Conservation (phyloP, 108 stramenopile genomes). For the Cyclotella kingstonii region DNA sequence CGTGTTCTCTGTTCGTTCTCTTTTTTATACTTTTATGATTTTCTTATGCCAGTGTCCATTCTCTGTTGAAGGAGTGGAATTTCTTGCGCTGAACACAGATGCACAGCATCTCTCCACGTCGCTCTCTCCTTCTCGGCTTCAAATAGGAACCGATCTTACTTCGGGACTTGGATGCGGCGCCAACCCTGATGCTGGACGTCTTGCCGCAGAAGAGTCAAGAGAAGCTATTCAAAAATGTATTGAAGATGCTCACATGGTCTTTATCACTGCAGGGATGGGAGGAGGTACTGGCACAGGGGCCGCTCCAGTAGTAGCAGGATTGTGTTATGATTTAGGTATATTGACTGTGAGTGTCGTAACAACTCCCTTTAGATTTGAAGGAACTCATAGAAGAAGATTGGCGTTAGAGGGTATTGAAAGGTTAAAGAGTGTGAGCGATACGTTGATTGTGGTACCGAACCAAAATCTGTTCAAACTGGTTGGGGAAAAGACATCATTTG, state of each 20-base stretch:
- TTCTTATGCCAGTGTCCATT: not conserved
- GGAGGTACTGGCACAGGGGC: constrained; percentile 86
- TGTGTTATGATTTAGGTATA: constrained; percentile 71
- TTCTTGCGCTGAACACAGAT: constrained; percentile 83
- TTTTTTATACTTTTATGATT: not conserved
- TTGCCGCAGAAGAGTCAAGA: constrained; percentile 75
- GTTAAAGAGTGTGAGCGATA: constrained; percentile 66
- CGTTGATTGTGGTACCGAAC: constrained; percentile 82
- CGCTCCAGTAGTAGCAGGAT: constrained; percentile 76
- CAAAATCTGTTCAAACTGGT: constrained; percentile 77
- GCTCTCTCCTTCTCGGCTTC: constrained; percentile 31
- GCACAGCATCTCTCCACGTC: constrained; percentile 64
- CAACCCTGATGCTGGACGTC: constrained; percentile 70
- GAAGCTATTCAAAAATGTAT: constrained; percentile 49
- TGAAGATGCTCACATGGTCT: constrained; percentile 75
- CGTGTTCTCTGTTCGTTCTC: not conserved
- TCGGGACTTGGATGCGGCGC: constrained; percentile 81
- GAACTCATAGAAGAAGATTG: constrained; percentile 63
- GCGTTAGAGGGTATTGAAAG: constrained; percentile 59
- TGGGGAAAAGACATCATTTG: constrained; percentile 65
- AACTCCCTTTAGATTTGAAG: constrained; percentile 84
- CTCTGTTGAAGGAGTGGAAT: constrained; percentile 66
- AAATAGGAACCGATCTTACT: constrained; percentile 70
- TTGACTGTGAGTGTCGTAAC: constrained; percentile 88
- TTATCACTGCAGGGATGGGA: constrained; percentile 81